Percentiles rank a stretch among this genome's conserved stretches.
Conservation (phyloP, 1,284 basidiomycete genomes). For the Jaminaea rosea region DNA sequence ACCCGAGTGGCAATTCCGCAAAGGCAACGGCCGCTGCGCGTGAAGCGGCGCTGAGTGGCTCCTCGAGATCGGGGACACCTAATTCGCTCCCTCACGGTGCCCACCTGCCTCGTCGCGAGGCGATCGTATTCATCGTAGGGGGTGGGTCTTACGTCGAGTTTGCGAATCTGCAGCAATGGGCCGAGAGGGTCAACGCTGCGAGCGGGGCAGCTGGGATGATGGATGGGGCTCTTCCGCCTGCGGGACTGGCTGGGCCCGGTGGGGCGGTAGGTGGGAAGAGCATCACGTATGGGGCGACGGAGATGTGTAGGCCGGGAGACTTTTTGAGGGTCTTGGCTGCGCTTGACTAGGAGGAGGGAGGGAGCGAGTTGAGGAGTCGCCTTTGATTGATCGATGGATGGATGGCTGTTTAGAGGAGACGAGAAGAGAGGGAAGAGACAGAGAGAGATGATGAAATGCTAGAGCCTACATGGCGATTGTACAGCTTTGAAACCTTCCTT, state of each 20-base stretch:
- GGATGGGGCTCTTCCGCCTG: constrained; percentile 12
- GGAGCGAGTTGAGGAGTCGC: neutral
- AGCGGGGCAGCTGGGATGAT: constrained; percentile 50
- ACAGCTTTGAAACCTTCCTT: too few species aligned
- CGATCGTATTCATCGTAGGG: constrained; percentile 88
- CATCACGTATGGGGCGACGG: constrained; percentile 90
- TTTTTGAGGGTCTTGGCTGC: constrained; percentile 63
- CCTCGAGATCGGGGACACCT: too few species aligned
- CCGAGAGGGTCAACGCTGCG: constrained; percentile 59
- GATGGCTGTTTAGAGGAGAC: neutral
- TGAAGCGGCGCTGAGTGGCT: constrained; percentile 50
- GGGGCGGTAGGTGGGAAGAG: constrained; percentile 48
- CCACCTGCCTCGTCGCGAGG: constrained; percentile 56
- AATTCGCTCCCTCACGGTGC: too few species aligned
- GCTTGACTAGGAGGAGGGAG: constrained; percentile 13
- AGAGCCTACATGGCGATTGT: neutral
- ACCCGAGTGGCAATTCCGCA: constrained; percentile 18
- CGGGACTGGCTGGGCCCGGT: constrained; percentile 17
- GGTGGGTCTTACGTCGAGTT: constrained; percentile 97
- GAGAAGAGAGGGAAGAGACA: neutral
- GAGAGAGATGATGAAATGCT: neutral
- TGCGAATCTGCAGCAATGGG: constrained; percentile 61
- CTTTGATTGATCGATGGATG: neutral
- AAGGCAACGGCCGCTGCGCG: constrained; percentile 6
- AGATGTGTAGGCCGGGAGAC: constrained; percentile 78